These are phyloP conservation scores for Fusarium fracticaudum DNA, from an alignment of 2,329 filamentous ascomycete species.

Conservation along the genomic window DNA sequence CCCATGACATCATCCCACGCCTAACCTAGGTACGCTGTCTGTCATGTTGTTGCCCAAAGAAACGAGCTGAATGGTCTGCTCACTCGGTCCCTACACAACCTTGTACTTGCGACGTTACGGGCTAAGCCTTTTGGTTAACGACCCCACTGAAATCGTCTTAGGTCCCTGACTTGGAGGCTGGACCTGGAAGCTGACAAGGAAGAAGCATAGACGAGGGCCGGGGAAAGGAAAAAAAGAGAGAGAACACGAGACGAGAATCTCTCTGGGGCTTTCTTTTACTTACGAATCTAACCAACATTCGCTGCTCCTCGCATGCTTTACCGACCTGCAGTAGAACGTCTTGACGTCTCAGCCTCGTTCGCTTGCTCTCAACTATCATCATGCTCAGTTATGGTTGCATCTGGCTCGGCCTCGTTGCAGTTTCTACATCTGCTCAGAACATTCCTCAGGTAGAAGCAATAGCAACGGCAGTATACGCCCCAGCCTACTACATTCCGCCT, in stretches of 20 bases:
- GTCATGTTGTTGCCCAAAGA: slow-evolving; percentile 28
- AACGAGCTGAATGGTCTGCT: slow-evolving; percentile 14
- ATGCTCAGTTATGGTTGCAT: slow-evolving; percentile 37
- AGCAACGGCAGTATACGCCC: slow-evolving; percentile 22
- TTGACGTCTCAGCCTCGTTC: slow-evolving; percentile 6
- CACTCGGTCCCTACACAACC: slow-evolving; percentile 20
- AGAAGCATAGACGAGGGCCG: slow-evolving; percentile 7
- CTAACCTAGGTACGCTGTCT: not conserved
- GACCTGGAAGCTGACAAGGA: slow-evolving; percentile 11
- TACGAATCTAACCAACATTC: not conserved
- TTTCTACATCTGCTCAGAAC: slow-evolving; percentile 28
- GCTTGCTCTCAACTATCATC: slow-evolving; percentile 8
- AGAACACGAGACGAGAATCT: not conserved
- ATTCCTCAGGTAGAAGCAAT: slow-evolving; percentile 30
- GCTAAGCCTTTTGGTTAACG: slow-evolving; percentile 6
- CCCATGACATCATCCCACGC: slow-evolving; percentile 43
- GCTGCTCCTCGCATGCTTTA: slow-evolving; percentile 16
- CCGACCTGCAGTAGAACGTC: slow-evolving; percentile 24
- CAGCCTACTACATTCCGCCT: slow-evolving; percentile 33
- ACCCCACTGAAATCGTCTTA: slow-evolving; percentile 35
- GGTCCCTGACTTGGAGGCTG: slow-evolving; percentile 29
- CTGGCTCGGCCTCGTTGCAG: slow-evolving; percentile 35
- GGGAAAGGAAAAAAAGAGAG: slow-evolving; percentile 11
- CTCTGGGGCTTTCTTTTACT: not conserved
- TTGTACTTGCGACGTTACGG: slow-evolving; percentile 27